Percentiles rank a stretch among this genome's conserved stretches.
Conservation (phyloP, 306 rosid species). For the Medicago truncatula region DNA sequence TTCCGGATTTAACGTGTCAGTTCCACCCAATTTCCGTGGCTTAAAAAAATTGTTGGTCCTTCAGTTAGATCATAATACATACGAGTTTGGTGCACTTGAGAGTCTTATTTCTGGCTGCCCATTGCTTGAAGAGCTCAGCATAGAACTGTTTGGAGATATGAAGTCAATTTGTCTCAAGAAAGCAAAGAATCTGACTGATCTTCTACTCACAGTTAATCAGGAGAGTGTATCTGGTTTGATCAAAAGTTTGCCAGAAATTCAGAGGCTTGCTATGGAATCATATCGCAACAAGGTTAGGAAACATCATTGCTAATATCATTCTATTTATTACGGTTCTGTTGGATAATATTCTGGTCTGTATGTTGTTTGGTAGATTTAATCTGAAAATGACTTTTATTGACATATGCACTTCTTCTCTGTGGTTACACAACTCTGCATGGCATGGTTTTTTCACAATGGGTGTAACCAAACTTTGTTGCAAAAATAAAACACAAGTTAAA, state of each 20-base stretch:
- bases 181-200: background rate
- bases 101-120: conserved; percentile 31
- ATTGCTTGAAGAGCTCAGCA: background rate
- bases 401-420: background rate
- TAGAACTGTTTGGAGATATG: background rate
- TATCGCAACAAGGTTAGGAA: conserved; percentile 15
- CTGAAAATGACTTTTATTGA: background rate
- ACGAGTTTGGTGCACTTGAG: background rate
- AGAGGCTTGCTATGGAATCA: background rate
- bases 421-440: background rate
- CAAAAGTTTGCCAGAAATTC: conserved; percentile 5
- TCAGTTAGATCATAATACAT: background rate
- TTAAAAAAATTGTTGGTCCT: conserved; percentile 1
- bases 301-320: background rate
- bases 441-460: background rate
- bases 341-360: too few species aligned
- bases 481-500: background rate
- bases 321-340: conserved; percentile 9
- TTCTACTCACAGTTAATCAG: background rate
- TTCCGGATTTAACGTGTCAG: background rate
- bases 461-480: background rate
- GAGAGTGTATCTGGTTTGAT: background rate
- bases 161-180: conserved; percentile 26
- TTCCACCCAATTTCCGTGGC: conserved; percentile 15
- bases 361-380: background rate